A percentile compares a stretch with the other conserved stretches of the same genome.
Conservation (phyloP, 352 stramenopile genomes). For the Phytophthora sojae region DNA sequence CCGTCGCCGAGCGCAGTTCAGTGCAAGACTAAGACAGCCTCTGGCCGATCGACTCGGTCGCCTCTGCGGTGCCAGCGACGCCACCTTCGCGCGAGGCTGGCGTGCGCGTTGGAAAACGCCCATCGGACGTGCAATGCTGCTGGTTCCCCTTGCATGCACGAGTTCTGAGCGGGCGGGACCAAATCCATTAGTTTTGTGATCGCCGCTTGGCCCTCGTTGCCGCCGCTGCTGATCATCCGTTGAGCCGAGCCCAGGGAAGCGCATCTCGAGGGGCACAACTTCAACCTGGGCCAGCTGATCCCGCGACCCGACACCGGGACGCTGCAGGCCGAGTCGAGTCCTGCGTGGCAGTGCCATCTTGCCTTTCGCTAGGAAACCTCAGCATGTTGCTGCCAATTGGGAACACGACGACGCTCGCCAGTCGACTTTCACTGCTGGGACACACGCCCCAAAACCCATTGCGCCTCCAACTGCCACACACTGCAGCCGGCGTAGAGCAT, state of each 20-base stretch:
- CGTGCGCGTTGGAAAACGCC: background rate
- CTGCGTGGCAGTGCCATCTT: background rate
- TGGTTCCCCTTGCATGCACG: too few relatives aligned
- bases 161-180: too few relatives aligned
- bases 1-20: background rate
- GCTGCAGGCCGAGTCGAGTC: background rate
- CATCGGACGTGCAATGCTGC: background rate
- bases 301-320: constrained; percentile 1
- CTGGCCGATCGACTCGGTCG: background rate
- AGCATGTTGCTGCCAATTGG: background rate
- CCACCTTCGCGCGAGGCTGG: background rate
- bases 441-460: background rate
- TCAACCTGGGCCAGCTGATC: constrained; percentile 6
- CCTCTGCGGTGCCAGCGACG: constrained; percentile 1
- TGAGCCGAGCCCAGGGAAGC: background rate
- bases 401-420: background rate
- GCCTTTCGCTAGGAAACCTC: background rate
- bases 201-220: too few relatives aligned
- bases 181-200: background rate
- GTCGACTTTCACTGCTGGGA: constrained; percentile 1
- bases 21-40: background rate
- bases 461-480: background rate
- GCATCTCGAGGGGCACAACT: background rate
- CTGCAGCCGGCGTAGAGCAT: background rate
- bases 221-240: constrained; percentile 1